Evolutionary conservation across 2,329 filamentous ascomycete genomes (phyloP), one percentile per base, ranked within the genome.

Genomic region (Aspergillus luchuensis): DNA sequence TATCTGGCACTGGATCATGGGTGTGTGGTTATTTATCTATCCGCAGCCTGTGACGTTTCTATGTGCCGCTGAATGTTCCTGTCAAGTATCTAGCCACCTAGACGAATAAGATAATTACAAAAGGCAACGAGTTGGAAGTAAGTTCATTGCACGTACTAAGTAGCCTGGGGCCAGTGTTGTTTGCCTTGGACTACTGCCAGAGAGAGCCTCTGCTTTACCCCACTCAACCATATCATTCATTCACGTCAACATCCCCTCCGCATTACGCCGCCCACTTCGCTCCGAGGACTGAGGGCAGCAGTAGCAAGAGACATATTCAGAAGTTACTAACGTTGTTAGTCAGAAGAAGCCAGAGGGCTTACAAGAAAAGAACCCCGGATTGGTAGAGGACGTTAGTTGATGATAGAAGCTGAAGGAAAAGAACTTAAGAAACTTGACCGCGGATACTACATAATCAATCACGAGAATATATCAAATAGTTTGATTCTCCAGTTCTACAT

Each of bases 81-180:
- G 25, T 30, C 25, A 55, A 43, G 52, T 39, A 43, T 19, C 25
- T 55, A 55, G 52, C 41, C 38, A 55, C 36, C 23, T 55, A 55
- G 41, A 41, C 36, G 8, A 50, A 30, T 50, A 33, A 33, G 25
- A 17, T 17, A 30, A 50, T 30, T 21, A n/a, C 25, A 33, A 17
- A 17, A 30, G 47, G 28, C 15, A 10, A 17, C 10, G 19, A 28
- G 23, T 8, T 11, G 25, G 45, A 49, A n/a, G n/a, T 33, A 8
- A 28, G 25, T 6, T 28, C 13, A 30, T 30, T 30, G 28, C 10
- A 4, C 17, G 25, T 28, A 10, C 25, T 28, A 10, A n/a, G 47
- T 21, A 28, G 47, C 28, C 47, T 50, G 25, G 33, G 28, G 47
- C 21, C 21, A 4, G 45, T 30, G 45, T 15, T 49, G 23, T 28